phyloP scores from a whole-genome alignment of 2,329 filamentous ascomycete species.

The Penicillium sp. region DNA sequence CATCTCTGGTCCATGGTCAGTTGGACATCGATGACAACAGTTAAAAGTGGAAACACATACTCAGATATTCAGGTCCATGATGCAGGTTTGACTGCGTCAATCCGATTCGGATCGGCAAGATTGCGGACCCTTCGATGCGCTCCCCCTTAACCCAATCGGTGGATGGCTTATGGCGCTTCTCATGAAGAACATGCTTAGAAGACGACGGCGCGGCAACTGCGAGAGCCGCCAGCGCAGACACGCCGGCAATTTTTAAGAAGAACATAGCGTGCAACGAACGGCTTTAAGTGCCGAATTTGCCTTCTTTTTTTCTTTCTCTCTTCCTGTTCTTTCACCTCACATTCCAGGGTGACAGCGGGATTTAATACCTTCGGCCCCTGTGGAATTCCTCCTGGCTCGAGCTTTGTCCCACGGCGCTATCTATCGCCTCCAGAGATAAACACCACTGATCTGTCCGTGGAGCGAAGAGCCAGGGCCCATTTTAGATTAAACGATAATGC shows the following conservation, averaged over 20 bases:
- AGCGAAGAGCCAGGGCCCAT: neutral
- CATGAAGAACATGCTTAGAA: slow-evolving; percentile 39
- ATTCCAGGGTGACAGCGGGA: neutral
- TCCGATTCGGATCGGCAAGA: slow-evolving; percentile 46
- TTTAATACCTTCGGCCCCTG: neutral
- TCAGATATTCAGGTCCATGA: slow-evolving; percentile 40
- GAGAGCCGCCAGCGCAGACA: slow-evolving; percentile 19
- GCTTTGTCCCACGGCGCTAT: neutral
- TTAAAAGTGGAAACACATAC: slow-evolving; percentile 1
- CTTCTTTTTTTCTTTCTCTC: neutral
- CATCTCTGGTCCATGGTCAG: slow-evolving; percentile 3
- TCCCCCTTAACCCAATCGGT: slow-evolving; percentile 37
- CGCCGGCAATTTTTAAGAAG: slow-evolving; percentile 9
- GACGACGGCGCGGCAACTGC: slow-evolving; percentile 23
- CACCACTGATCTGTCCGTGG: neutral
- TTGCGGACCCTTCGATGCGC: slow-evolving; percentile 30
- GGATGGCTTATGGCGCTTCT: slow-evolving; percentile 33
- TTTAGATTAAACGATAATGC: neutral
- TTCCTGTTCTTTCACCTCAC: neutral
- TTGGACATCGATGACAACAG: neutral
- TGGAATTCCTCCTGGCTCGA: neutral
- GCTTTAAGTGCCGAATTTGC: neutral
- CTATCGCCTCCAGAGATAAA: neutral
- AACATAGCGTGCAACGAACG: slow-evolving; percentile 8
- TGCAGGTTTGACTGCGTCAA: slow-evolving; percentile 45